phyloP scores from a whole-genome alignment of 2,329 filamentous ascomycete genomes.

The Curvularia verruculosa region DNA sequence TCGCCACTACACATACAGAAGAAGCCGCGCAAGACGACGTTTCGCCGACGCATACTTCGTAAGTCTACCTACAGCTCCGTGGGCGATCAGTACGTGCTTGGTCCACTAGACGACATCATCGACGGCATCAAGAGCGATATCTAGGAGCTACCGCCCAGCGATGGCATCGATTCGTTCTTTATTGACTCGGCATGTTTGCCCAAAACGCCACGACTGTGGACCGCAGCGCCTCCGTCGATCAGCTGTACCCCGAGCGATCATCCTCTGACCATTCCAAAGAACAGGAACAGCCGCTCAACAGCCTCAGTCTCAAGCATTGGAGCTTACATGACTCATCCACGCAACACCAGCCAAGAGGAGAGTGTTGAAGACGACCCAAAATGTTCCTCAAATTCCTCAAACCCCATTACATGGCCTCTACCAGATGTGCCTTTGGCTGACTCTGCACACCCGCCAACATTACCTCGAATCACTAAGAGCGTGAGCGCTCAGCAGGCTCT shows the following conservation, averaged over 20 bases:
- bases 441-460: not conserved
- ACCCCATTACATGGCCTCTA: slow-evolving; percentile 19
- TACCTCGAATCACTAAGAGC: not conserved
- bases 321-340: slow-evolving; percentile 20
- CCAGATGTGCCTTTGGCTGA: slow-evolving; percentile 14
- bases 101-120: slow-evolving; percentile 46
- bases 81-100: slow-evolving; percentile 17
- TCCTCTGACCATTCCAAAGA: slow-evolving; percentile 43
- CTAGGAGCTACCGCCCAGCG: slow-evolving; percentile 27
- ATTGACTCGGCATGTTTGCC: slow-evolving; percentile 26
- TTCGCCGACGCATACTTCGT: slow-evolving; percentile 32
- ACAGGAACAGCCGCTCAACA: slow-evolving; percentile 40
- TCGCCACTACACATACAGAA: slow-evolving; percentile 41
- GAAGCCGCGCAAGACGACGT: slow-evolving; percentile 34
- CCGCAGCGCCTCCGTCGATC: slow-evolving; percentile 36
- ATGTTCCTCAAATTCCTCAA: slow-evolving; percentile 5
- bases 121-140: slow-evolving; percentile 41
- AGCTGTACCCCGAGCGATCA: slow-evolving; percentile 38
- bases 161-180: slow-evolving; percentile 16
- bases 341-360: slow-evolving; percentile 22
- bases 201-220: slow-evolving; percentile 30
- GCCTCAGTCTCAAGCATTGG: slow-evolving; percentile 34
- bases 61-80: slow-evolving; percentile 24
- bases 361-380: slow-evolving; percentile 7
- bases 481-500: slow-evolving; percentile 17